Conservation (phyloP, 441 rosid genomes). For the Daphne laureola region DNA sequence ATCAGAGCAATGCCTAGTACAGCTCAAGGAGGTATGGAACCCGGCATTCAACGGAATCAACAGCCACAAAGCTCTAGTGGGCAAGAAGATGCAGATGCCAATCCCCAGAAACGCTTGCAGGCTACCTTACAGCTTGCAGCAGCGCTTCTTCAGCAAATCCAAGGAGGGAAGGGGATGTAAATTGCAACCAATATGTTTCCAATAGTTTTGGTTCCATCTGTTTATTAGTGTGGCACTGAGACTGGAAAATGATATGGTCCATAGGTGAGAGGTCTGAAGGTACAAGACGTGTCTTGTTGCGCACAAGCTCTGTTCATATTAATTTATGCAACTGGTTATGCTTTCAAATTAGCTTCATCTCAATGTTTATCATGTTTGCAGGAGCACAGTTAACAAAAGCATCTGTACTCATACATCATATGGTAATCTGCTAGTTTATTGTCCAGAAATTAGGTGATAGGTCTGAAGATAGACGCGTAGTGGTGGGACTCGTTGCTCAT, state of each 20-base stretch:
- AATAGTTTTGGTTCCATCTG: no score
- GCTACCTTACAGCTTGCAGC: constrained; percentile 95
- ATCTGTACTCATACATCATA: no score
- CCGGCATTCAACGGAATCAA: constrained; percentile 29
- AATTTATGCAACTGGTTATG: no score
- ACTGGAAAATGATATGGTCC: background rate
- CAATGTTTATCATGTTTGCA: no score
- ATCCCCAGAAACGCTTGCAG: constrained; percentile 87
- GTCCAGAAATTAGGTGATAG: no score
- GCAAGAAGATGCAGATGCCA: constrained; percentile 59
- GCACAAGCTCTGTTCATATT: no score
- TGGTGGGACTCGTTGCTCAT: no score
- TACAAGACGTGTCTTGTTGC: no score
- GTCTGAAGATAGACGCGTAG: no score
- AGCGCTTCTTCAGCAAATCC: constrained; percentile 94
- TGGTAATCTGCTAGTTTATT: no score
- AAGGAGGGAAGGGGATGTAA: constrained; percentile 69
- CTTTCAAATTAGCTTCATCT: no score
- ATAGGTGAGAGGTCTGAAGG: background rate
- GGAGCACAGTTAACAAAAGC: no score
- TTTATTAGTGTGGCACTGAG: background rate
- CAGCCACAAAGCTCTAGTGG: constrained; percentile 32
- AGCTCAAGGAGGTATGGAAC: constrained; percentile 26
- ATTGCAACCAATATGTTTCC: background rate
- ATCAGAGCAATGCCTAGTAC: constrained; percentile 18